Evolutionary conservation across 1,284 basidiomycete genomes (phyloP), one percentile per base, ranked within the genome.

Genomic region (Tilletia setariae): DNA sequence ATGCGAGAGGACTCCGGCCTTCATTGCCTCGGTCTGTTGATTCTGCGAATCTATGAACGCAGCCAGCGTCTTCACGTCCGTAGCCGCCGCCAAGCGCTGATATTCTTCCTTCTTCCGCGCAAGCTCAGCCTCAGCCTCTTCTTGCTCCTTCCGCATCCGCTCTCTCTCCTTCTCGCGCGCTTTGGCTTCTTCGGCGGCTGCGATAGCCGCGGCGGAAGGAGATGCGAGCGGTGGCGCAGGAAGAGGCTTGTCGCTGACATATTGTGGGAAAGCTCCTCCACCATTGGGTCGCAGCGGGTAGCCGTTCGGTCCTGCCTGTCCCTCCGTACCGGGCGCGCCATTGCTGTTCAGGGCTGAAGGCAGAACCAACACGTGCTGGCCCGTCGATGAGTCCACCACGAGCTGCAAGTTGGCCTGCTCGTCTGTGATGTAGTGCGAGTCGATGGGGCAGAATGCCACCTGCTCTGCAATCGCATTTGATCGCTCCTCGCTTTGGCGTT

Each of bases 381-480:
- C 56, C 4, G 30, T 61, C 28, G 28, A 13, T 7, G 56, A 30
- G 19, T 61, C 28, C 9, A 61, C 28, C 13, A 61, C 56, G 28
- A 40, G n/a, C 49, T 53, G 64, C n/a, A 65, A 11, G 16, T 42
- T n/a, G 28, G 73, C 74, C 64, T 74, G 72, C 40, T 76, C 70
- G 28, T 76, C 75, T 53, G 74, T 76, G 63, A 76, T 62, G 1
- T 72, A 73, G 1, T 74, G 74, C 13, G 72, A 71, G 56, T 61
- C 56, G 15, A 32, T 25, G 15, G 25, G 9, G 35, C 28, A 61
- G 72, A 73, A 77, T 21, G 74, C 67, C n/a, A 78, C 74, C 21
- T 73, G 70, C 67, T 76, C 73, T n/a, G 75, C 75, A 44, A 77
- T 76, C 46, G 66, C 66, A 6, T 70, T 69, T 16, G 74, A 74